Percentiles rank a stretch among this genome's conserved stretches.
Conservation (phyloP, 2,329 filamentous ascomycete species). For the Penicillium sumatraense region DNA sequence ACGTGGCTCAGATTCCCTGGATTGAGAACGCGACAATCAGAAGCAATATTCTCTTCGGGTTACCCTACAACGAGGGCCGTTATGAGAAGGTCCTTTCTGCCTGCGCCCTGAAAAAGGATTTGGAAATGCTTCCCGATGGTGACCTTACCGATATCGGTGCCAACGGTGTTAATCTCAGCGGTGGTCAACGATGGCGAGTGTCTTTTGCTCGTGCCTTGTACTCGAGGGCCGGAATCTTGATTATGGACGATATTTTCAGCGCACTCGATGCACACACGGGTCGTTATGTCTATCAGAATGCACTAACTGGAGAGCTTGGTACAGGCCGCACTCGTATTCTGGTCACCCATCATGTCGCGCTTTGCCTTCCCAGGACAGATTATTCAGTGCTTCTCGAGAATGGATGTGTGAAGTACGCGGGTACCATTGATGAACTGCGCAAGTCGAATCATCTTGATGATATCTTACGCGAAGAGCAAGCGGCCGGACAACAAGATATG, state of each 20-base stretch:
- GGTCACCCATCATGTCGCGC: slow-evolving; percentile 77
- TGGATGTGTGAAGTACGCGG: slow-evolving; percentile 67
- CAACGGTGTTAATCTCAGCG: slow-evolving; percentile 82
- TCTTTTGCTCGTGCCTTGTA: slow-evolving; percentile 81
- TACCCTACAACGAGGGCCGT: slow-evolving; percentile 70
- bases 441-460: slow-evolving; percentile 46
- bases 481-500: slow-evolving; percentile 49
- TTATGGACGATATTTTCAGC: slow-evolving; percentile 84
- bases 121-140: slow-evolving; percentile 76
- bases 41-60: slow-evolving; percentile 78
- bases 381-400: slow-evolving; percentile 76
- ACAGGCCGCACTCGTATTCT: slow-evolving; percentile 73
- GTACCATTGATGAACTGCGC: slow-evolving; percentile 64
- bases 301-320: slow-evolving; percentile 72
- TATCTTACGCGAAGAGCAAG: slow-evolving; percentile 44
- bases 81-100: slow-evolving; percentile 73
- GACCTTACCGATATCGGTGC: slow-evolving; percentile 81
- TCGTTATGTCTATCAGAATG: slow-evolving; percentile 77
- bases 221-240: slow-evolving; percentile 73
- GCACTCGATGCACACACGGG: slow-evolving; percentile 81
- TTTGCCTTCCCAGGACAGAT: slow-evolving; percentile 72
- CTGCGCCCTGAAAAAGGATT: slow-evolving; percentile 75
- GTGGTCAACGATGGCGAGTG: slow-evolving; percentile 82
- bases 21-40: slow-evolving; percentile 80
- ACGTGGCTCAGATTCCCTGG: slow-evolving; percentile 81